Conservation (phyloP, 139 green algal species). For the Microglena sp. region DNA sequence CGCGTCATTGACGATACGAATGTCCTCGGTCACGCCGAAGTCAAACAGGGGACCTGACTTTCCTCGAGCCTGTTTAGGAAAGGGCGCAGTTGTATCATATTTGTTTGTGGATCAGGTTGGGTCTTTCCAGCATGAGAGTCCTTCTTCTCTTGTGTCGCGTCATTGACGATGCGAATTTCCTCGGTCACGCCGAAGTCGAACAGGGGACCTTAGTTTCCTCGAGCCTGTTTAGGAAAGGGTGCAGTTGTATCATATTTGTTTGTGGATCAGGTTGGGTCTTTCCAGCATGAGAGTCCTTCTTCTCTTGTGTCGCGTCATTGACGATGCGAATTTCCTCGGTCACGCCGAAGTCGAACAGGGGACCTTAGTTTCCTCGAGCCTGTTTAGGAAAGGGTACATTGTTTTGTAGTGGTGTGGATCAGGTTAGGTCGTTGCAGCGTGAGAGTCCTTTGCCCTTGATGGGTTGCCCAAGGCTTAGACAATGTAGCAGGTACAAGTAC, state of each 20-base stretch:
- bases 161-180: slow-evolving; percentile 69
- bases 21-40: slow-evolving; percentile 86
- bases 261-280: too few relatives aligned
- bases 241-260: too few relatives aligned
- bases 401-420: too few relatives aligned
- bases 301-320: slow-evolving; percentile 42
- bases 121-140: slow-evolving; percentile 10
- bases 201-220: slow-evolving; percentile 85
- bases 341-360: slow-evolving; percentile 93
- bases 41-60: slow-evolving; percentile 92
- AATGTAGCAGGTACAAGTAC: too few relatives aligned
- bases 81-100: too few relatives aligned
- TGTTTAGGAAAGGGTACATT: too few relatives aligned
- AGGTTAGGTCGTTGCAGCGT: too few relatives aligned
- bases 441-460: too few relatives aligned
- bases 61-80: slow-evolving; percentile 78
- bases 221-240: too few relatives aligned
- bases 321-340: slow-evolving; percentile 73
- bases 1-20: slow-evolving; percentile 63
- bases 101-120: too few relatives aligned
- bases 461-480: too few relatives aligned
- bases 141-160: slow-evolving; percentile 26
- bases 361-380: slow-evolving; percentile 80
- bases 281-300: slow-evolving; percentile 9
- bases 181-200: slow-evolving; percentile 93